phyloP scores from a whole-genome alignment of 345 rosid genomes.

The Eucalyptus lansdowneana region DNA sequence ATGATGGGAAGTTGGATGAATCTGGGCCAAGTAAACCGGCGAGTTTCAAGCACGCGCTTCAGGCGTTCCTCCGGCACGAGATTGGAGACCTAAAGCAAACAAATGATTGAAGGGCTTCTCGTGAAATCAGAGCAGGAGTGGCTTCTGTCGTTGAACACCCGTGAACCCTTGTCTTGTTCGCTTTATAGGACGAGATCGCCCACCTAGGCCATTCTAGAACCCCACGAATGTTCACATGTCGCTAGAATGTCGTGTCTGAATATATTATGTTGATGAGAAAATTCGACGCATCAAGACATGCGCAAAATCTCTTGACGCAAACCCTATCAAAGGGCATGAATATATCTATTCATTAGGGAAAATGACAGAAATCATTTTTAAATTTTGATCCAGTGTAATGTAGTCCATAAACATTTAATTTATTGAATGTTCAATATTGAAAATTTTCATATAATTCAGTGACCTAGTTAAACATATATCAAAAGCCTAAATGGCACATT shows the following conservation, averaged over 20 bases:
- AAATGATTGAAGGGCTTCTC: not conserved
- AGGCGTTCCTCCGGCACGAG: not conserved
- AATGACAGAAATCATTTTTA: too few relatives aligned
- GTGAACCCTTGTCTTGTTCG: not conserved
- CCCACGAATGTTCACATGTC: not conserved
- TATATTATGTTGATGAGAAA: not conserved
- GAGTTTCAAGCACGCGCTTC: not conserved
- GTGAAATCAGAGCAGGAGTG: not conserved
- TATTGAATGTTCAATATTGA: rapidly evolving
- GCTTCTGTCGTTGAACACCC: not conserved
- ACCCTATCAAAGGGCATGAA: not conserved
- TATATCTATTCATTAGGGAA: too few relatives aligned
- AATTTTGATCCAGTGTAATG: too few relatives aligned
- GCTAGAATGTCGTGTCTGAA: not conserved
- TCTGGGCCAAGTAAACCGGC: not conserved
- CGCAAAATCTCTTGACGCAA: not conserved
- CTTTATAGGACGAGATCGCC: not conserved
- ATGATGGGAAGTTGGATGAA: not conserved
- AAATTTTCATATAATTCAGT: too few relatives aligned
- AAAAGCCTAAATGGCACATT: too few relatives aligned
- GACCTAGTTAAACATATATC: too few relatives aligned
- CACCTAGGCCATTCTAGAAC: not conserved
- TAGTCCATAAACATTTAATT: too few relatives aligned
- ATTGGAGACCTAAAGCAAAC: not conserved
- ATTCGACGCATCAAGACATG: not conserved